phyloP scores from a whole-genome alignment of 169 alveolate species.

The Eimeria falciformis region DNA sequence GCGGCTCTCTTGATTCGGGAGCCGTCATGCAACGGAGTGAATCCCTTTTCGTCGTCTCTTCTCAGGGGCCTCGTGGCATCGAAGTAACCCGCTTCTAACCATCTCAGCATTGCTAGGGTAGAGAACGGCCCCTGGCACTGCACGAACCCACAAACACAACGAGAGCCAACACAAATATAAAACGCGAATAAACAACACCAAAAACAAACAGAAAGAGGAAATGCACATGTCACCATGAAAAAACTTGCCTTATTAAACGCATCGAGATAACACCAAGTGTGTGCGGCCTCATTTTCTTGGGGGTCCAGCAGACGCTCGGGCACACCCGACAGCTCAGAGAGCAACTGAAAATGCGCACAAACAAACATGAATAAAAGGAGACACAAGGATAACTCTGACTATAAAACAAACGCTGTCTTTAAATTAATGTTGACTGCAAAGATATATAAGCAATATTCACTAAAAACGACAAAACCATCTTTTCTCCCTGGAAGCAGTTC shows the following conservation, averaged over 20 bases:
- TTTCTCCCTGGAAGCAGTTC: too few relatives aligned
- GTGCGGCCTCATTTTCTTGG: conserved; percentile 61
- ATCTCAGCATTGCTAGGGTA: conserved; percentile 63
- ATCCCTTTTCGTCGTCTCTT: conserved; percentile 73
- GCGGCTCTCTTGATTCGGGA: conserved; percentile 36
- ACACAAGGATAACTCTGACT: too few relatives aligned
- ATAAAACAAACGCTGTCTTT: too few relatives aligned
- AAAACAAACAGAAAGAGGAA: background rate
- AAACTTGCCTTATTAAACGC: conserved; percentile 45
- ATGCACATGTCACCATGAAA: background rate
- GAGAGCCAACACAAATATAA: background rate
- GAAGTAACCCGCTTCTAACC: conserved; percentile 70
- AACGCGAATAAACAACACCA: background rate
- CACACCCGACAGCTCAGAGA: conserved; percentile 44
- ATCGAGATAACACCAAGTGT: conserved; percentile 74
- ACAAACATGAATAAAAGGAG: background rate
- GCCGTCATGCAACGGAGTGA: conserved; percentile 73
- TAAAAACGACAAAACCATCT: too few relatives aligned
- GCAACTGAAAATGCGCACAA: conserved; percentile 47
- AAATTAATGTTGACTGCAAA: too few relatives aligned
- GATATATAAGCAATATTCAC: too few relatives aligned
- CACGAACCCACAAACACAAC: background rate
- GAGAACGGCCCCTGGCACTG: conserved; percentile 77
- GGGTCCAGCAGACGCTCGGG: conserved; percentile 63
- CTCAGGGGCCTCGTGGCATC: conserved; percentile 69